A percentile compares a stretch with the other conserved stretches of the same genome.
Evolutionary conservation across 1,139 yeast genomes (phyloP).

Genomic region (Kodamaea fungicola): DNA sequence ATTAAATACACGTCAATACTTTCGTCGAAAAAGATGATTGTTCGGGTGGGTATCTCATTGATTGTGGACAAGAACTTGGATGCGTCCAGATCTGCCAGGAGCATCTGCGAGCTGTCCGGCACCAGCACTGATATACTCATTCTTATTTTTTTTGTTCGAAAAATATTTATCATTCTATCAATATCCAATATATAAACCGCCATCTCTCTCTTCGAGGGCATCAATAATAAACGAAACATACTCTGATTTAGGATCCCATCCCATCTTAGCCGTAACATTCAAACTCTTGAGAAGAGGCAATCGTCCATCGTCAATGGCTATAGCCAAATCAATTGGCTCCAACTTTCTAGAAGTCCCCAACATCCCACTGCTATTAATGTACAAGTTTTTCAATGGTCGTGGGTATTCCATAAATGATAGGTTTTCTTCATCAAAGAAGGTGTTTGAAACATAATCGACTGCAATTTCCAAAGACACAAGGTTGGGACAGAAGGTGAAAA

Average conservation of each 20-base stretch:
- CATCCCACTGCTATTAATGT: conserved; percentile 83
- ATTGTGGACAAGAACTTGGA: background rate
- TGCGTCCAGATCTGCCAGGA: background rate
- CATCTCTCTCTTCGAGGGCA: conserved; percentile 38
- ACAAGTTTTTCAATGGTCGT: conserved; percentile 63
- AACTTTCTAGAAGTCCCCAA: conserved; percentile 80
- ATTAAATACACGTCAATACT: conserved; percentile 32
- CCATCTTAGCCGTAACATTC: conserved; percentile 70
- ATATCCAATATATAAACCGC: conserved; percentile 45
- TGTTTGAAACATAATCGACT: conserved; percentile 77
- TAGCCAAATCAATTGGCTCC: conserved; percentile 83
- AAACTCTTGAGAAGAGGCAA: conserved; percentile 64
- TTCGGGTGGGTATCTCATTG: conserved; percentile 5
- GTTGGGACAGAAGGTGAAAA: conserved; percentile 74
- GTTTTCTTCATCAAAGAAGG: conserved; percentile 59
- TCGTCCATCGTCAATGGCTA: conserved; percentile 77
- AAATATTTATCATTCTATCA: conserved; percentile 9
- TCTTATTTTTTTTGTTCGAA: background rate
- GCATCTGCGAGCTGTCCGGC: conserved; percentile 6
- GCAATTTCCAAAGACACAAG: conserved; percentile 60
- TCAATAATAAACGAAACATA: conserved; percentile 49
- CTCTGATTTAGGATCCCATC: conserved; percentile 81
- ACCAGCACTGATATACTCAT: conserved; percentile 14
- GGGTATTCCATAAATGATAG: conserved; percentile 34
- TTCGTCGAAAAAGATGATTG: conserved; percentile 38